A percentile compares a stretch with the other conserved stretches of the same genome.
Evolutionary conservation across 305 asterid genomes (phyloP).

Genomic region (Fraxinus albicans): DNA sequence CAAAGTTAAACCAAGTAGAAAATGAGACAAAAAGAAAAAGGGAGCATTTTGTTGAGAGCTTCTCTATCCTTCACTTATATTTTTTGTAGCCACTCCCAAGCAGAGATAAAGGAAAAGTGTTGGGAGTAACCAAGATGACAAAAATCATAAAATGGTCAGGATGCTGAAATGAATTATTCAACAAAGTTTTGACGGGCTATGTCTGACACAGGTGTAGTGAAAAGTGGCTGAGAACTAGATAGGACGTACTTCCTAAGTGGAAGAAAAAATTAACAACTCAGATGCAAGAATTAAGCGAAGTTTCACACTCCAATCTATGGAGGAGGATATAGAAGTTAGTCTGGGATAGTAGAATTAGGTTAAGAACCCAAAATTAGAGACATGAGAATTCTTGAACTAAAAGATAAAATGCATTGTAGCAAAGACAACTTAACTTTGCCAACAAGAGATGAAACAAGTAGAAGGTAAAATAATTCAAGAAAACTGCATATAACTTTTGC

Average conservation of each 20-base stretch:
- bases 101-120: background rate
- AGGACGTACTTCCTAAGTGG: background rate
- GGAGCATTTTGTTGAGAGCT: background rate
- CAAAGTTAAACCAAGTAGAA: background rate
- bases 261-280: background rate
- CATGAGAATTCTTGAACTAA: background rate
- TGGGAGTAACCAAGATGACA: background rate
- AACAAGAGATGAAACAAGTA: no score
- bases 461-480: no score
- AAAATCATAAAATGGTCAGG: background rate
- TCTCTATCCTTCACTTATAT: background rate
- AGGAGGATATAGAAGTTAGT: background rate
- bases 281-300: background rate
- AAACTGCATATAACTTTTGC: no score
- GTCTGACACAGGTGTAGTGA: background rate
- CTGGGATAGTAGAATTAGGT: background rate
- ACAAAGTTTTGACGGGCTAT: background rate
- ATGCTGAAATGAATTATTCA: background rate
- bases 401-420: background rate
- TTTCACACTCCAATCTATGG: background rate
- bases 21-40: background rate
- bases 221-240: background rate
- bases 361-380: background rate
- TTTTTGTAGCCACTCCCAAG: background rate
- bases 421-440: background rate